These are phyloP conservation scores for Botrytis cinerea DNA, from an alignment of 2,329 filamentous ascomycete genomes.

Conservation along the genomic window DNA sequence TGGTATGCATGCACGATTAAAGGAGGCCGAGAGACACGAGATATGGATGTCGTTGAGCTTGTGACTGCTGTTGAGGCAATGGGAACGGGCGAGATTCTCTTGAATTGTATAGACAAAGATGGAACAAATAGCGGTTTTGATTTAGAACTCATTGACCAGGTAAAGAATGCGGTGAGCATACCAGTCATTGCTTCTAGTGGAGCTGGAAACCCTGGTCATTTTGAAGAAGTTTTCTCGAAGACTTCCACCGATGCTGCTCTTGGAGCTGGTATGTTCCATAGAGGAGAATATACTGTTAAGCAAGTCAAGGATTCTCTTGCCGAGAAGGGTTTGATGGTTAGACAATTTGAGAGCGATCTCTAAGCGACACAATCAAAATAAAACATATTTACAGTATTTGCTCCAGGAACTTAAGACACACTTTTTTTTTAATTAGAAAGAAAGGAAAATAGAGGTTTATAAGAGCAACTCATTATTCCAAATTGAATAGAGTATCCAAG, in stretches of 20 bases:
- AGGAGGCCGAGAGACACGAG: constrained; percentile 89
- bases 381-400: not conserved
- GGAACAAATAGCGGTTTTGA: constrained; percentile 95
- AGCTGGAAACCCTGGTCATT: constrained; percentile 84
- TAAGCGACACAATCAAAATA: constrained; percentile 11
- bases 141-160: constrained; percentile 83
- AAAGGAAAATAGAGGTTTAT: not conserved
- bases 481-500: not conserved
- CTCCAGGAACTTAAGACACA: no score
- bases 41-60: constrained; percentile 89
- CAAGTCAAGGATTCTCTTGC: constrained; percentile 86
- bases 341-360: constrained; percentile 64
- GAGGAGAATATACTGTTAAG: constrained; percentile 90
- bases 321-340: constrained; percentile 72
- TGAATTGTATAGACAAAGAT: constrained; percentile 98
- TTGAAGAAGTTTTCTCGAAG: constrained; percentile 83
- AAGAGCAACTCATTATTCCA: not conserved
- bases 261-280: constrained; percentile 96
- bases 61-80: constrained; percentile 89
- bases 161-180: constrained; percentile 84
- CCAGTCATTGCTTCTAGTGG: constrained; percentile 95
- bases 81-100: constrained; percentile 89
- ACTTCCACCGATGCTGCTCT: constrained; percentile 90
- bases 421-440: not conserved
- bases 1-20: constrained; percentile 99